Percentiles rank a stretch among this genome's conserved stretches.
phyloP scores from a whole-genome alignment of 2,329 filamentous ascomycete species.

The Periconia sp. region DNA sequence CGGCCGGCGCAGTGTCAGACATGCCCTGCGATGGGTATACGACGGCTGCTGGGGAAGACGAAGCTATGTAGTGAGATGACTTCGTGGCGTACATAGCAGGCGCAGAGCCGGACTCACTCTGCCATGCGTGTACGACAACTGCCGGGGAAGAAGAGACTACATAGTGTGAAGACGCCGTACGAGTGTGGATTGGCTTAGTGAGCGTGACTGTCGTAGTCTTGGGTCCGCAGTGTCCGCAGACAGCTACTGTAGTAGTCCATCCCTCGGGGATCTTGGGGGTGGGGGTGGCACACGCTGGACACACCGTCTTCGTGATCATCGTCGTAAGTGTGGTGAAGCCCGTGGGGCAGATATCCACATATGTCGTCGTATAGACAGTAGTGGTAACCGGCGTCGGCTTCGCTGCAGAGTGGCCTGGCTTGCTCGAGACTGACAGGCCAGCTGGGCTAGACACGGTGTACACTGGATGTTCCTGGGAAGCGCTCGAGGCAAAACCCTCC shows the following conservation, averaged over 20 bases:
- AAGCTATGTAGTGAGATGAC: no score
- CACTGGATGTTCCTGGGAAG: constrained; percentile 3
- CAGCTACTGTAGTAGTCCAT: constrained; percentile 41
- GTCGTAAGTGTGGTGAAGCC: constrained; percentile 41
- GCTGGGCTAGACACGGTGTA: constrained; percentile 11
- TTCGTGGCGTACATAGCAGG: no score
- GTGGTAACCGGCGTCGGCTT: constrained; percentile 19
- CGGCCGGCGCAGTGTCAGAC: no score
- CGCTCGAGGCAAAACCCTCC: no score
- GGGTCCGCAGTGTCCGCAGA: constrained; percentile 28
- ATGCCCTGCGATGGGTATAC: no score
- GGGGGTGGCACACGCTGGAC: constrained; percentile 26
- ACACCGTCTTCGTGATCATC: constrained; percentile 37
- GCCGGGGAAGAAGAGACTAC: constrained; percentile 12
- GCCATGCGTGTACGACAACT: no score
- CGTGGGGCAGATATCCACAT: constrained; percentile 45
- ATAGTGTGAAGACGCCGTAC: constrained; percentile 24
- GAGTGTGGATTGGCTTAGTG: constrained; percentile 33
- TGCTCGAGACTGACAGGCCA: constrained; percentile 19
- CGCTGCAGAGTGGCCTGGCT: constrained; percentile 18
- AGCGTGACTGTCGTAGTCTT: constrained; percentile 38
- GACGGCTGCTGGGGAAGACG: no score
- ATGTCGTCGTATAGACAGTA: constrained; percentile 31
- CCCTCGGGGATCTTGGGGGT: constrained; percentile 30
- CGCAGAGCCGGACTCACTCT: no score